These are phyloP conservation scores for Galerina sulciceps DNA, from an alignment of 768 basidiomycete genomes.

Conservation along the genomic window DNA sequence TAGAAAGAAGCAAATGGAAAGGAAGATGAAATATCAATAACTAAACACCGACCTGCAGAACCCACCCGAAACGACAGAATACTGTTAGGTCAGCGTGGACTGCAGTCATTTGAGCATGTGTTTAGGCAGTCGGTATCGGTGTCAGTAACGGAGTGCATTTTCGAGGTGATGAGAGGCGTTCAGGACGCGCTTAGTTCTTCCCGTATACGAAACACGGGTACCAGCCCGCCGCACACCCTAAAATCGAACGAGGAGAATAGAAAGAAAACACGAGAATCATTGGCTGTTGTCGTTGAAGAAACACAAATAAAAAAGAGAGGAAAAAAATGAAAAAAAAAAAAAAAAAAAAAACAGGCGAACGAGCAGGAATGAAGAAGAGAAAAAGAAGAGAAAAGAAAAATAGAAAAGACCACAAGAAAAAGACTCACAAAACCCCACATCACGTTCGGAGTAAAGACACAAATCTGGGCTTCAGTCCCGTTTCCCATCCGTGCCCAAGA, in stretches of 20 bases:
- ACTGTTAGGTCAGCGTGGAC: conserved; percentile 18
- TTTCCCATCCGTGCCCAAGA: conserved; percentile 11
- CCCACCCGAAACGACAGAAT: conserved; percentile 24
- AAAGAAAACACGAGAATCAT: too few species aligned
- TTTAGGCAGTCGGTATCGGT: too few species aligned
- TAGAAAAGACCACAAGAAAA: not conserved
- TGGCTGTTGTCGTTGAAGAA: too few species aligned
- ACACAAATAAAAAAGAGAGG: too few species aligned
- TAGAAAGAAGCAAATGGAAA: not conserved
- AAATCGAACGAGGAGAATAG: too few species aligned
- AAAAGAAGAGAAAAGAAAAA: too few species aligned
- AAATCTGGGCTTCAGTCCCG: conserved; percentile 24
- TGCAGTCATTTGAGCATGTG: conserved; percentile 15
- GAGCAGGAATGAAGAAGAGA: too few species aligned
- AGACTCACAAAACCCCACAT: conserved; percentile 17
- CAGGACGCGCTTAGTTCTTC: conserved; percentile 20
- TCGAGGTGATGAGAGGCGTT: conserved; percentile 6
- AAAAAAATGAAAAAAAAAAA: too few species aligned
- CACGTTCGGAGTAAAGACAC: conserved; percentile 20
- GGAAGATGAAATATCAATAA: too few species aligned
- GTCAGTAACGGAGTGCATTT: conserved; percentile 3
- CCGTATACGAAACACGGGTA: conserved; percentile 23
- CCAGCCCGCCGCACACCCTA: too few species aligned
- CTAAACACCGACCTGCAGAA: conserved; percentile 15
- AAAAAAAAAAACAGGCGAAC: too few species aligned